A percentile compares a stretch with the other conserved stretches of the same genome.
Conservation (phyloP, 2,329 filamentous ascomycete species). For the Tolypocladium endophyticum region DNA sequence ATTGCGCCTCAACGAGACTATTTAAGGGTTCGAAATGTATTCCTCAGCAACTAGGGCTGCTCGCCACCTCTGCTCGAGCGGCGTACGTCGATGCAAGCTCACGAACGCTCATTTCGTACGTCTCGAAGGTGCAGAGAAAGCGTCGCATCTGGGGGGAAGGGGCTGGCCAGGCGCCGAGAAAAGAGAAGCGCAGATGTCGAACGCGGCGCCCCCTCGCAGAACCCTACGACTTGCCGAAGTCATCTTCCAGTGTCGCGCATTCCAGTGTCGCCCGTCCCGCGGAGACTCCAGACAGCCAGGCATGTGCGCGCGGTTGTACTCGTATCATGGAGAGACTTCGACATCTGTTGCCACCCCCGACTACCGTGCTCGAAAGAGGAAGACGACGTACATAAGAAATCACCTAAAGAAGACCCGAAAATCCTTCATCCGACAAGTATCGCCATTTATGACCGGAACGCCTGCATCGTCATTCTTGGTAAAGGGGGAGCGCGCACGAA, state of each 20-base stretch:
- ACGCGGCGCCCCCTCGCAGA: neutral
- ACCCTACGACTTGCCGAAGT: neutral
- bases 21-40: neutral
- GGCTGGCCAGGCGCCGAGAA: neutral
- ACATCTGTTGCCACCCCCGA: neutral
- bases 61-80: neutral
- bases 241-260: neutral
- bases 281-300: neutral
- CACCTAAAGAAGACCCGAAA: slow-evolving; percentile 5
- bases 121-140: neutral
- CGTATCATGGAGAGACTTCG: neutral
- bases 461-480: slow-evolving; percentile 19
- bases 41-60: neutral
- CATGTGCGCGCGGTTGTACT: neutral
- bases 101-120: neutral
- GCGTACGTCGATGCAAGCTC: neutral
- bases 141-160: neutral
- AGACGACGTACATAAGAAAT: neutral
- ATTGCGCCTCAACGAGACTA: neutral
- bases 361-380: neutral
- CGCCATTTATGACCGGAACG: slow-evolving; percentile 23
- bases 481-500: neutral
- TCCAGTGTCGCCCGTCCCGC: neutral
- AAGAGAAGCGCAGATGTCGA: too few relatives aligned
- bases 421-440: slow-evolving; percentile 13